Conservation (phyloP, 495 filamentous ascomycete species). For the Penicillium diatomitis region DNA sequence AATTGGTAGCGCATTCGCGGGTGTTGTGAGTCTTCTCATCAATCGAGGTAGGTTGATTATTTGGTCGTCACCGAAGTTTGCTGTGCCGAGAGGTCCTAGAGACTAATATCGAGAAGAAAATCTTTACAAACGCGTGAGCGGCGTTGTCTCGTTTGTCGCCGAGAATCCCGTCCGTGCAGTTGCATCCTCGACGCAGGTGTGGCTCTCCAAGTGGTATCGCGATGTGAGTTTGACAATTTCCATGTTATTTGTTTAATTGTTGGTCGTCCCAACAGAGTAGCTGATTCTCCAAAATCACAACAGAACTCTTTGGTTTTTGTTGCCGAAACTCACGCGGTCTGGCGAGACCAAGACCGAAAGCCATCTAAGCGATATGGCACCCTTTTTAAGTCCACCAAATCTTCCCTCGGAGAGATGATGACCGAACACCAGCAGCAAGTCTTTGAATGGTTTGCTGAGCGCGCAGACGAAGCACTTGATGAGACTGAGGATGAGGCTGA, state of each 20-base stretch:
- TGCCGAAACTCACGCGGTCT: constrained; percentile 58
- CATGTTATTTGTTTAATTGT: background rate
- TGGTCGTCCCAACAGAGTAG: background rate
- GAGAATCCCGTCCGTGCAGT: constrained; percentile 48
- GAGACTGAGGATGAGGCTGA: constrained; percentile 15
- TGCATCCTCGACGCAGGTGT: constrained; percentile 51
- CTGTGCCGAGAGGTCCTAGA: too few relatives aligned
- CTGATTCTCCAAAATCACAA: background rate
- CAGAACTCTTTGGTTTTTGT: constrained; percentile 68
- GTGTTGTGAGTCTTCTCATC: constrained; percentile 58
- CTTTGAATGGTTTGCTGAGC: constrained; percentile 43
- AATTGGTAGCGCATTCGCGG: constrained; percentile 66
- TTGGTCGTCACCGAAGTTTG: too few relatives aligned
- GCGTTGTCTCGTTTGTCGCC: constrained; percentile 45
- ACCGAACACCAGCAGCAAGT: constrained; percentile 47
- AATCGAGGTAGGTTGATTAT: constrained; percentile 44
- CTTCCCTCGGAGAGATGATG: constrained; percentile 57
- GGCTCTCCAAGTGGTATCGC: constrained; percentile 64
- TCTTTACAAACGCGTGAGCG: constrained; percentile 44
- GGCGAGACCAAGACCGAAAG: constrained; percentile 51
- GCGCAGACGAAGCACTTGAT: constrained; percentile 26
- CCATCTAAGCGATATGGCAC: constrained; percentile 61
- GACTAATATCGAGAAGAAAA: constrained; percentile 27
- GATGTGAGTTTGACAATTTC: constrained; percentile 28
- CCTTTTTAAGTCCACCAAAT: constrained; percentile 44